phyloP scores from a whole-genome alignment of 129 eudicot genomes.

The Escallonia rubra region DNA sequence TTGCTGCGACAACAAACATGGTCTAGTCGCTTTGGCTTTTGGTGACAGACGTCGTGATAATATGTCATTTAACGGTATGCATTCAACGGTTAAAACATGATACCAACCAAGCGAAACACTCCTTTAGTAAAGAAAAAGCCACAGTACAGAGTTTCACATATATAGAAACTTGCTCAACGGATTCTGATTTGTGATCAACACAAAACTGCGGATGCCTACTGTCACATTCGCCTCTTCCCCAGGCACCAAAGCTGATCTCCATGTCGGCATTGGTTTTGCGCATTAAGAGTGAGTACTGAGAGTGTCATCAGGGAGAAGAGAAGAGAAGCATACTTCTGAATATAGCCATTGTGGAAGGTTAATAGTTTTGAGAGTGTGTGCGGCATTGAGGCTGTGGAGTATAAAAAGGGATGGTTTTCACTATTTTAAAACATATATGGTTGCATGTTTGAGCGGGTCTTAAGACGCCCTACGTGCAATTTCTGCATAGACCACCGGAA shows the following conservation, averaged over 20 bases:
- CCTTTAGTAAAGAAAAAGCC: too few species aligned
- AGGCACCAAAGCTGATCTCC: background rate
- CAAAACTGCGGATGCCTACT: too few species aligned
- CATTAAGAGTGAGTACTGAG: slow-evolving; percentile 1
- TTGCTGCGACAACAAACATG: too few species aligned
- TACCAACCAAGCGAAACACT: too few species aligned
- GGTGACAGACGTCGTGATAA: too few species aligned
- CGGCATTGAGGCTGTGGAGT: background rate
- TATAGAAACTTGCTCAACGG: too few species aligned
- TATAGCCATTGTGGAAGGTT: background rate
- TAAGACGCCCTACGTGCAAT: background rate
- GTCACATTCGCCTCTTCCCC: background rate
- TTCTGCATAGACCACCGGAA: too few species aligned
- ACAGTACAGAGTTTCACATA: too few species aligned
- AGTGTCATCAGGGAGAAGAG: slow-evolving; percentile 1
- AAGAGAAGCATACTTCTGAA: background rate
- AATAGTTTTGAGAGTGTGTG: background rate
- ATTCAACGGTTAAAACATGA: too few species aligned
- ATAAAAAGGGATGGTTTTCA: background rate
- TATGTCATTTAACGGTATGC: too few species aligned
- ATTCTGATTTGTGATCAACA: too few species aligned
- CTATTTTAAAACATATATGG: background rate
- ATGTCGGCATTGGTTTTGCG: background rate
- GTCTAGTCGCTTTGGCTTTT: too few species aligned
- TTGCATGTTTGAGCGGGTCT: background rate